Evolutionary conservation across 2,329 filamentous ascomycete species (phyloP).

Genomic region (Sordariomycetes sp.): DNA sequence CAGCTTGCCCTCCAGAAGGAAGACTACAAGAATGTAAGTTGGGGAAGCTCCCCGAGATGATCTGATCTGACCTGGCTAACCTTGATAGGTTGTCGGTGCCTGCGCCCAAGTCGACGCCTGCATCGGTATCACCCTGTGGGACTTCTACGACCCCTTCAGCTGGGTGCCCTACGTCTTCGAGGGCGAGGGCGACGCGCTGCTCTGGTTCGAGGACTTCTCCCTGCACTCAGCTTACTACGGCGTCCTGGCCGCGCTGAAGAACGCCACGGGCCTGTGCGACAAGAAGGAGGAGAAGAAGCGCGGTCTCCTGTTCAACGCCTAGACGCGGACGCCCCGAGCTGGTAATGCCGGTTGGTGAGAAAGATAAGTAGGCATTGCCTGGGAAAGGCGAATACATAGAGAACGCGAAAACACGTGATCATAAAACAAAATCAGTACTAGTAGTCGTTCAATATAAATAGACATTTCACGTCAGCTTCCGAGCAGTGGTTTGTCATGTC

Average conservation of each 20-base stretch:
- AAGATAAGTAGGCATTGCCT: too few relatives aligned
- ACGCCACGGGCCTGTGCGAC: slow-evolving; percentile 13
- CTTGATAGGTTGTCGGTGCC: slow-evolving; percentile 12
- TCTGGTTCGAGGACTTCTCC: slow-evolving; percentile 31
- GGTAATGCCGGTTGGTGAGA: neutral
- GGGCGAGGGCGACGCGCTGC: slow-evolving; percentile 28
- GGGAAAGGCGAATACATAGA: too few relatives aligned
- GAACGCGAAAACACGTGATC: too few relatives aligned
- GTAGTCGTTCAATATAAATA: too few relatives aligned
- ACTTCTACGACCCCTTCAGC: slow-evolving; percentile 24
- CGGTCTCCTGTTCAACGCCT: neutral
- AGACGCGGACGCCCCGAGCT: neutral
- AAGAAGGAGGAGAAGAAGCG: slow-evolving; percentile 1
- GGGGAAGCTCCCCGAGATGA: neutral
- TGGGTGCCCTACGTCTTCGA: slow-evolving; percentile 31
- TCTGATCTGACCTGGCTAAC: neutral
- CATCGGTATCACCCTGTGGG: slow-evolving; percentile 23
- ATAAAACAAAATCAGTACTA: too few relatives aligned
- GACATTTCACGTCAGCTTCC: too few relatives aligned
- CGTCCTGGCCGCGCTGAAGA: slow-evolving; percentile 23
- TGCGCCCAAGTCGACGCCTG: slow-evolving; percentile 18
- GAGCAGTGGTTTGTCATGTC: too few relatives aligned
- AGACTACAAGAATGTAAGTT: slow-evolving; percentile 15
- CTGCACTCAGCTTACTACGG: slow-evolving; percentile 32
- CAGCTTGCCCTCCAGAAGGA: slow-evolving; percentile 18